Evolutionary conservation across 1,139 yeast genomes (phyloP).

Genomic region (Nakaseomyces delphensis): DNA sequence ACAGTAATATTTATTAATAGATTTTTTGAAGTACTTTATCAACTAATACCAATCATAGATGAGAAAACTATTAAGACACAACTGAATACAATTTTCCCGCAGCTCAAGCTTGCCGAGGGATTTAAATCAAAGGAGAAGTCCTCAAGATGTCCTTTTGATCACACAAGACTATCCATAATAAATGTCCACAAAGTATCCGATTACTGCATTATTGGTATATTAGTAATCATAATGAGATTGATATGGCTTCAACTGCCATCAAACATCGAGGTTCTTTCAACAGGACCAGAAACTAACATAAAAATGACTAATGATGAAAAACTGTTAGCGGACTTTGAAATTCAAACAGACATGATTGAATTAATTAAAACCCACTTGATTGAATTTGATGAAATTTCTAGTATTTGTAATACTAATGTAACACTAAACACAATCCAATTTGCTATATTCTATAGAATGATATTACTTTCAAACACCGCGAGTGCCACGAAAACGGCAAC

Average conservation of each 20-base stretch:
- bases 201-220: conserved; percentile 35
- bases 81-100: conserved; percentile 20
- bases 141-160: conserved; percentile 6
- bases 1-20: conserved; percentile 35
- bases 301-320: conserved; percentile 20
- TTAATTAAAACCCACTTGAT: conserved; percentile 26
- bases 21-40: conserved; percentile 41
- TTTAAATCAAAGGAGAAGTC: conserved; percentile 5
- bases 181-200: conserved; percentile 26
- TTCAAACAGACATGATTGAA: conserved; percentile 23
- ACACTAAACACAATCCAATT: conserved; percentile 41
- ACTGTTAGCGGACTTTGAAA: conserved; percentile 22
- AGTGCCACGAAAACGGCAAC: conserved; percentile 13
- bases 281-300: conserved; percentile 27
- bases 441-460: conserved; percentile 40
- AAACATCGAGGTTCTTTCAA: conserved; percentile 30
- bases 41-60: conserved; percentile 45
- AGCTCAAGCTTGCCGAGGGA: conserved; percentile 5
- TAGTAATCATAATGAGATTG: conserved; percentile 40
- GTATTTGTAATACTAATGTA: conserved; percentile 29
- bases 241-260: conserved; percentile 43
- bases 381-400: conserved; percentile 29
- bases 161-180: conserved; percentile 9
- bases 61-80: conserved; percentile 33
- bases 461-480: conserved; percentile 40